phyloP scores from a whole-genome alignment of 2,329 filamentous ascomycete genomes.

The Emmonsiellopsis sp. region DNA sequence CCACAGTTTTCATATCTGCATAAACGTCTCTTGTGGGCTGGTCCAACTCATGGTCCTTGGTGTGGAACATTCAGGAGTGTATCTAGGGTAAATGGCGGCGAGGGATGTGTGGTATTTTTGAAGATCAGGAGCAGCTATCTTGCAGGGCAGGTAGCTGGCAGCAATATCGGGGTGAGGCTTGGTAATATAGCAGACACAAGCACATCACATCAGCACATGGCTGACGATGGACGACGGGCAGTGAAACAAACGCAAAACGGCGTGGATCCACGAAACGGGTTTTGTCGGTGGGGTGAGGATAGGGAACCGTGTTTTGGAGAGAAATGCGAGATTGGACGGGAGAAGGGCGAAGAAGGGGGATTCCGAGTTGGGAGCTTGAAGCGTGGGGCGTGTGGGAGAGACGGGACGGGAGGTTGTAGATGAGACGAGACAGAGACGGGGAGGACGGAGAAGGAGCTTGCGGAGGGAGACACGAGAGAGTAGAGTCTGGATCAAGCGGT shows the following conservation, averaged over 20 bases:
- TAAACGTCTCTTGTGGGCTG: background rate
- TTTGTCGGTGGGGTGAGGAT: background rate
- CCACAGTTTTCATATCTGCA: background rate
- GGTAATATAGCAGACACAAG: too few species aligned
- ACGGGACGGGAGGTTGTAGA: background rate
- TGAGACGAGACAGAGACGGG: background rate
- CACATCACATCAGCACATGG: too few species aligned
- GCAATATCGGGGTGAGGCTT: too few species aligned
- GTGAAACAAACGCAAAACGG: background rate
- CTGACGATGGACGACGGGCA: background rate
- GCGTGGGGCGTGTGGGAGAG: too few species aligned
- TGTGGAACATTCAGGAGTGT: background rate
- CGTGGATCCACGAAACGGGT: background rate
- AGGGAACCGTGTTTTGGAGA: background rate
- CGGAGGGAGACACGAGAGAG: slow-evolving; percentile 1
- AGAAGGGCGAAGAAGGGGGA: background rate
- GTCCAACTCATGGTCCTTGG: background rate
- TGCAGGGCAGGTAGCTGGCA: background rate
- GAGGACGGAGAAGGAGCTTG: slow-evolving; percentile 9
- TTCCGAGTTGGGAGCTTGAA: too few species aligned
- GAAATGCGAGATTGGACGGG: too few species aligned
- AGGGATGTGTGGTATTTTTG: background rate
- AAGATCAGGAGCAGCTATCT: too few species aligned
- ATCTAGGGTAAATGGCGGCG: background rate
- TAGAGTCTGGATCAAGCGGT: background rate